Conservation (phyloP, 306 rosid genomes). For the Vachellia pachyceras region DNA sequence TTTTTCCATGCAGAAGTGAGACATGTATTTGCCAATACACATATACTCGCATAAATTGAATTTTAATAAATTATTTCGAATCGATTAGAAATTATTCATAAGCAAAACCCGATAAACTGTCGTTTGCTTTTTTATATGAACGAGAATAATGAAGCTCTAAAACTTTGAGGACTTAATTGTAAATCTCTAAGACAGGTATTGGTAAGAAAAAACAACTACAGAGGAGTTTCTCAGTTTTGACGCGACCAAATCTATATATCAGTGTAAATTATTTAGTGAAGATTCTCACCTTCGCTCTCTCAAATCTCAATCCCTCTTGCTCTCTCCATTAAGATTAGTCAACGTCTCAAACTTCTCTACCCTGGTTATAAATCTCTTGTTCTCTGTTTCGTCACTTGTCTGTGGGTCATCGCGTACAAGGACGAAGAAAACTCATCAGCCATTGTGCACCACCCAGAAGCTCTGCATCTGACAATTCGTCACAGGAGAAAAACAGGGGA, state of each 20-base stretch:
- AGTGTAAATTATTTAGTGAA: neutral
- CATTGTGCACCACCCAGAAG: neutral
- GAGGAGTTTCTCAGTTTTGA: neutral
- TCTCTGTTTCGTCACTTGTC: neutral
- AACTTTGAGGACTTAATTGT: neutral
- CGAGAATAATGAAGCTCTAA: neutral
- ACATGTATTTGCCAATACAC: no score
- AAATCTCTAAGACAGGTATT: neutral
- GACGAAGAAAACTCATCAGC: neutral
- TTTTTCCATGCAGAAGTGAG: no score
- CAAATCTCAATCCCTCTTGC: neutral
- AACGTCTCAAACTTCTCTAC: neutral
- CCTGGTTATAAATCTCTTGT: neutral
- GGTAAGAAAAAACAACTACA: neutral
- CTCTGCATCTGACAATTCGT: conserved; percentile 7
- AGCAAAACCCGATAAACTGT: neutral
- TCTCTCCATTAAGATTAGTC: neutral
- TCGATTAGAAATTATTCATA: no score
- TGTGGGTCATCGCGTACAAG: neutral
- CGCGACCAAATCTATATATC: neutral
- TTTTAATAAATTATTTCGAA: no score
- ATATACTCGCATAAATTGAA: no score
- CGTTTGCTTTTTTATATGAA: neutral
- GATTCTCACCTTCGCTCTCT: neutral
- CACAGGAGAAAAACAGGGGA: neutral